Base-by-base conservation (phyloP, 768 basidiomycete genomes). In the Neoboletus magnificus region DNA sequence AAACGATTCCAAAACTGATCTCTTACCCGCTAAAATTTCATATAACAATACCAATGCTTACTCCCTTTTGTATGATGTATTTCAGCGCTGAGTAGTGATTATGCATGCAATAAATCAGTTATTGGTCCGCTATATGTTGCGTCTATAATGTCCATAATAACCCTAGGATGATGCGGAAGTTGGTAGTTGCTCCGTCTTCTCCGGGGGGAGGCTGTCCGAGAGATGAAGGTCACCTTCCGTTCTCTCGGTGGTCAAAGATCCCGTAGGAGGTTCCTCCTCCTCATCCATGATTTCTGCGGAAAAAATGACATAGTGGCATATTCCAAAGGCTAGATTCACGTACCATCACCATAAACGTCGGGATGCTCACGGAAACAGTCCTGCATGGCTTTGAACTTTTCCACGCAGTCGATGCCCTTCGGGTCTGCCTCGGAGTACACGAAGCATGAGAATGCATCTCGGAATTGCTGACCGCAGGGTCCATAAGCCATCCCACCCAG, bases 401-500 rank as follows among this genome's bases (percentile, higher is more conserved):
- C 97, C 12, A 99, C 90, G 61, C 97, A 99, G 64, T 99, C 89
- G 52, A 98, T 89, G 4, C 97, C 97, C 74, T 99, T 98, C 1
- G 96, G 96, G 61, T 99, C 97, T 50, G 85, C 82, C 68, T 97
- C 93, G 13, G 93, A 95, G 72, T 82, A 86, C 8, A 99, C 85
- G 63, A 99, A 99, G 75, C 97, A 99, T 35, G 93, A 92, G 74
- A 99, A 99, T 1, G 97, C 96, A 58, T 87, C 91, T 59, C 87
- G 86, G 78, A 99, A 99, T 62, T 98, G 81, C 57, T 81, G 79
- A 10, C 97, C 97, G 66, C 97, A 99, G 11, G 94, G 93, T 7
- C 97, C 96, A 67, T 98, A 80, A 11, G 96, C 96, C 97, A 99
- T 98, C 48, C 97, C 97, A 32, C 97, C 97, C 9, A 99, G 84